phyloP scores from a whole-genome alignment of 192 early-diverging fungal genomes.

The Chytriomyces hyalinus region DNA sequence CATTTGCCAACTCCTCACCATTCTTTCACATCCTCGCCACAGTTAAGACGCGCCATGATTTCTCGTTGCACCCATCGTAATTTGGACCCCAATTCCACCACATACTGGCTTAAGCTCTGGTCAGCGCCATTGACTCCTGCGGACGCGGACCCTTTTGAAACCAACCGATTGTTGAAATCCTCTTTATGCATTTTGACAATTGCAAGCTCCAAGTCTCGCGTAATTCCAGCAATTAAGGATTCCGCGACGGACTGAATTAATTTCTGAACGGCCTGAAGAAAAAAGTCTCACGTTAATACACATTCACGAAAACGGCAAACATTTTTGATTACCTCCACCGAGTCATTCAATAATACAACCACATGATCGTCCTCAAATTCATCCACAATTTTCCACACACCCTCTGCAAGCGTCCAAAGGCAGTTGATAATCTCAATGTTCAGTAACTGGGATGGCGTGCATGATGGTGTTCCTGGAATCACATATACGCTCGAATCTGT shows the following conservation, averaged over 20 bases:
- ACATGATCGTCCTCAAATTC: constrained; percentile 56
- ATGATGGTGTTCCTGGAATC: constrained; percentile 28
- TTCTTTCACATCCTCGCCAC: constrained; percentile 63
- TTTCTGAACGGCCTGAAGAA: constrained; percentile 40
- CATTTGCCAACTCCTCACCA: constrained; percentile 50
- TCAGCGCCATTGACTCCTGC: constrained; percentile 30
- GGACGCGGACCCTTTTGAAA: not conserved
- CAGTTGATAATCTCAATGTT: constrained; percentile 69
- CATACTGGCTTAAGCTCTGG: constrained; percentile 58
- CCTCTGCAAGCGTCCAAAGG: constrained; percentile 64
- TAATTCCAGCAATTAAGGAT: constrained; percentile 56
- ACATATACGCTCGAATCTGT: constrained; percentile 50
- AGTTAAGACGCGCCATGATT: constrained; percentile 60
- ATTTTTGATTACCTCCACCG: constrained; percentile 51
- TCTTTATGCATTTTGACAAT: constrained; percentile 71
- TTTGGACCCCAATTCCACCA: constrained; percentile 62
- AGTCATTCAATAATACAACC: constrained; percentile 53
- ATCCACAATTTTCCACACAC: constrained; percentile 62
- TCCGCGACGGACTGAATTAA: constrained; percentile 62
- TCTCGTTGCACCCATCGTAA: constrained; percentile 65
- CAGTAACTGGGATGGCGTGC: constrained; percentile 53
- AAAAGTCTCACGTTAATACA: constrained; percentile 26
- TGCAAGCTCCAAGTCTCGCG: constrained; percentile 57
- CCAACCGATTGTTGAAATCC: constrained; percentile 54
- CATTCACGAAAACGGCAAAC: not conserved